Base-by-base conservation (phyloP, 495 filamentous ascomycete genomes). In the Penicillium herquei region DNA sequence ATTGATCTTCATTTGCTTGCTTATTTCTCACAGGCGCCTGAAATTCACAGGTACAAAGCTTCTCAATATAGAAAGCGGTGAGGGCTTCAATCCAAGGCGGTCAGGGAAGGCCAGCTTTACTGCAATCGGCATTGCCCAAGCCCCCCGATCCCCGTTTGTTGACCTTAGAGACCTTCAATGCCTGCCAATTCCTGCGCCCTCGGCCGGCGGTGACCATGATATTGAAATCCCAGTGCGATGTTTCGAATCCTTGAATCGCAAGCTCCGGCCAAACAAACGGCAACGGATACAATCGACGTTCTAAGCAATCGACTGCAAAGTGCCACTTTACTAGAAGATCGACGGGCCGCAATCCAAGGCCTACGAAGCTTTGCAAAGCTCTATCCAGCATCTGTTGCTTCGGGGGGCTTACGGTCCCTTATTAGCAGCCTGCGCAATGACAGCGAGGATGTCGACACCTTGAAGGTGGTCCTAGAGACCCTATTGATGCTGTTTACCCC, bases 331-430 rank as follows among this genome's bases (percentile, higher is more conserved):
- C 81, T 98, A 35, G 94, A 98, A 74, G 94, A 98, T 72, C 86
- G 94, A 47, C 87, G 94, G 52, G 91, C 89, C 51, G 92, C 94
- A 41, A 95, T 98, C 47, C 82, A 96, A 53, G 94, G 94, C 32
- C 78, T 98, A 34, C 83, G 95, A 56, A 96, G 91, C 78, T 97
- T 98, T 72, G 91, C 94, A 32, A 96, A 96, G 69, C 83, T 92
- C 50, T 98, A 92, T 66, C 95, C 96, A 33, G 94, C 96, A 18
- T 92, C 90, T 10, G 94, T 98, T n/a, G 92, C 94, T 10, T 96
- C 92, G 0, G 92, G 91, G 40, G 87, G 90, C 18, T 76, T 98
- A 30, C 83, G 92, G 54, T 89, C 86, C 52, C 79, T 98, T 56
- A 98, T 98, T 61, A 84, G 80, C 40, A 89, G 89, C 60, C 75